Base-by-base conservation (phyloP, 2,329 filamentous ascomycete species). In the Coleophoma crateriformis region DNA sequence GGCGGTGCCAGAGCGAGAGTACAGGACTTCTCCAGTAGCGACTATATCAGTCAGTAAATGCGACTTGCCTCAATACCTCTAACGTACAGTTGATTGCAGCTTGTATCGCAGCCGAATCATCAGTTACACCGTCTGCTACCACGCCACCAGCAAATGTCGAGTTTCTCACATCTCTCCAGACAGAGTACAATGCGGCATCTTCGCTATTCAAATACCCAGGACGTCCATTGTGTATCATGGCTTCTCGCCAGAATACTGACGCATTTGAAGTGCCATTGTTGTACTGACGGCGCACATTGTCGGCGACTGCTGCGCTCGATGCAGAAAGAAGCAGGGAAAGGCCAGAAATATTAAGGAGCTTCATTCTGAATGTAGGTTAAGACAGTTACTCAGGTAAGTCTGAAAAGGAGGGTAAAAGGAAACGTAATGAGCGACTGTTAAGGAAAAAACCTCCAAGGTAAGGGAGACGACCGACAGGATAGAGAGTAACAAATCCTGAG, bases 111-210 rank as follows among this genome's bases (percentile, higher is more conserved):
- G 19, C 19, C 10, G 41, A 19, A 32, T 44, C 41, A 44, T 44
- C 41, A 12, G 41, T 44, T 14, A 44, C n/a, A 22, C 41, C 41
- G 14, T 44, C 41, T 44, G 19, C 41, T 14, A 44, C 41, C 4
- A 44, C 41, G 32, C 41, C 41, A 22, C 41, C 41, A 14, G 19
- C 20, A 15, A 44, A 44, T 1, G 19, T 44, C 7, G 41, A 27
- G 32, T 44, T 44, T 44, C 19, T 44, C 4, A 44, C 41, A 44
- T 44, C 41, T 15, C 41, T 44, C 41, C 41, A 44, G 10, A 44
- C 41, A 8, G 41, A 44, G 32, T 44, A 44, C 8, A 44, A 33
- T 10, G 41, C 19, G 12, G 41, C 41, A 44, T 44, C 41, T 44
- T 44, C 41, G 41, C 41, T 44, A 14, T 44, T 44, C 20, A 44